Percentiles rank a stretch among this genome's conserved stretches.
Conservation (phyloP, 148 eudicot genomes). For the Vaccinium myrtillus region DNA sequence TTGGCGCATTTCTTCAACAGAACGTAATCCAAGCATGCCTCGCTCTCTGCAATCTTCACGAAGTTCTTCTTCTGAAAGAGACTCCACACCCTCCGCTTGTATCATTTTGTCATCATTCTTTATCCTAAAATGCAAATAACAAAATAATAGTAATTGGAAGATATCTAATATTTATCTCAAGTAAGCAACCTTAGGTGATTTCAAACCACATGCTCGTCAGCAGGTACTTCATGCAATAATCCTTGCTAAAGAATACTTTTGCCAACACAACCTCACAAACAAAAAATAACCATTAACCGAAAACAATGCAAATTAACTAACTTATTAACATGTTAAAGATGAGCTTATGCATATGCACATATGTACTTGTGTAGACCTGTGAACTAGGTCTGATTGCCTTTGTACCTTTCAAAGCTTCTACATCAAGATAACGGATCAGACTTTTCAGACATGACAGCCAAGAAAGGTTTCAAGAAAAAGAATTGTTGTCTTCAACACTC, state of each 20-base stretch:
- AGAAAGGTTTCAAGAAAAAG: not conserved
- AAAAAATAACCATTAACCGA: not conserved
- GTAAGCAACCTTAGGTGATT: not conserved
- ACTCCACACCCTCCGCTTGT: constrained; percentile 78
- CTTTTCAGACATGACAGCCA: not conserved
- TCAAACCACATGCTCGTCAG: not conserved
- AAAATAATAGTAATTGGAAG: not conserved
- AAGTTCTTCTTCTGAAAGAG: constrained; percentile 87
- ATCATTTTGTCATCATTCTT: constrained; percentile 77
- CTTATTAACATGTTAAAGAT: not conserved
- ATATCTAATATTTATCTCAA: constrained; percentile 8
- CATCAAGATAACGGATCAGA: not conserved
- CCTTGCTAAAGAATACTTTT: not conserved
- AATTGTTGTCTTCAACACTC: not conserved
- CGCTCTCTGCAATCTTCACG: constrained; percentile 81
- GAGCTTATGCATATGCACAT: not conserved
- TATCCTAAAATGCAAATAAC: constrained; percentile 33
- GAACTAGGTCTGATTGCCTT: not conserved
- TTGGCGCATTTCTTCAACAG: constrained; percentile 80
- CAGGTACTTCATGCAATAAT: not conserved
- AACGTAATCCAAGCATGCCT: constrained; percentile 73
- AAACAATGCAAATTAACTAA: not conserved
- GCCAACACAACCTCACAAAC: not conserved
- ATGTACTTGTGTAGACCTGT: not conserved
- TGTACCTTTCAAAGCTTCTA: not conserved